Evolutionary conservation across 225 moss, liverwort and hornwort species (phyloP), one percentile per base, ranked within the genome.

Genomic region (Sphagnum contortum): DNA sequence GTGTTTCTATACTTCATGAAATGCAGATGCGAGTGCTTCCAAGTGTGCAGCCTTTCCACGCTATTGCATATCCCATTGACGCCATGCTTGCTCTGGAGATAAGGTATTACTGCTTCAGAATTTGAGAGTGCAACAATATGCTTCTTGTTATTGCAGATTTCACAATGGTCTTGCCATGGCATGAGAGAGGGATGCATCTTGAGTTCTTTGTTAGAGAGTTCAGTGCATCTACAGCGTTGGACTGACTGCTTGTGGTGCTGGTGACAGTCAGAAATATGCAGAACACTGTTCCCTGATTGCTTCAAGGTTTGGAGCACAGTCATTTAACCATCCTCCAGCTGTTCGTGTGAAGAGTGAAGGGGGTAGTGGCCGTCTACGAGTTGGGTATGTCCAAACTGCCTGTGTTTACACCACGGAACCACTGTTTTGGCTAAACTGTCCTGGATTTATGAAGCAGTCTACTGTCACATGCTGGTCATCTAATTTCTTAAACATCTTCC

Each of bases 41-140:
- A 56, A 98, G 98, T 71, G 98, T 98, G 2, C 93, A 98, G 74
- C 98, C 98, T 50, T 98, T 98, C 47, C 98, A 98, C 76, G 98
- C 98, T 48, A 98, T 98, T 61, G 98, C 98, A 45, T 98, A 98
- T 76, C 98, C 98, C 4, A 98, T 98, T 65, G 93, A 98, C 58
- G 76, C 93, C 14, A 68, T 89, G 65, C 82, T 98, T 73, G 98
- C 93, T 6, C 69, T 98, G 60, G 93, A 98, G 61, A 93, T 98
- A 77, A 93, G 98, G 98, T 98, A 62, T 64, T 57, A 12, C 44
- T 45, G 5, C 12, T 1, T 9, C 62, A 49, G 4, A 57, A 58
- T 46, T 64, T 64, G 49, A 9, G 4, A 48, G 4, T 9, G 29
- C 29, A 29, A 47, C 45, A 5, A 11, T 44, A 58, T 4, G 8